Evolutionary conservation across 2,329 filamentous ascomycete genomes (phyloP).

Genomic region (Cytospora leucostoma): DNA sequence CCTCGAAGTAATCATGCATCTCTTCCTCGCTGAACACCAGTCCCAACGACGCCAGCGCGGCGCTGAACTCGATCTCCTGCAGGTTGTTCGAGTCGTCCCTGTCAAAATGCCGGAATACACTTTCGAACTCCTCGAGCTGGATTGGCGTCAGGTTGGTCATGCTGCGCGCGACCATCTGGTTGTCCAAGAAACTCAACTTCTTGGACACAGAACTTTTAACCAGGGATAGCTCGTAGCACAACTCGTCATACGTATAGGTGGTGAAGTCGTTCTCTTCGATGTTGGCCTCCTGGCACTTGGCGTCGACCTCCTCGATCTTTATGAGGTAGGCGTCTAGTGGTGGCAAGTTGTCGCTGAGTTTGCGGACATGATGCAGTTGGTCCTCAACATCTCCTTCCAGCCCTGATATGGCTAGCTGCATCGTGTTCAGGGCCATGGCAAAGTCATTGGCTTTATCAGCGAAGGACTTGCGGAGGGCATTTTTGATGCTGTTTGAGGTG

Average conservation of each 20-base stretch:
- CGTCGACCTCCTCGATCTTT: conserved; percentile 81
- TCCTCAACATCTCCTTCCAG: conserved; percentile 96
- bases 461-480: conserved; percentile 86
- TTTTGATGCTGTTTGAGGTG: conserved; percentile 72
- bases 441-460: conserved; percentile 99
- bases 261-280: conserved; percentile 99
- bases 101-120: conserved; percentile 97
- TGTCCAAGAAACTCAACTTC: conserved; percentile 94
- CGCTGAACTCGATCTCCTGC: conserved; percentile 92
- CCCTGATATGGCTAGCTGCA: conserved; percentile 93
- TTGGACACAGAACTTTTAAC: conserved; percentile 93
- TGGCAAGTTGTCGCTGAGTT: conserved; percentile 79
- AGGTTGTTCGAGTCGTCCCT: conserved; percentile 87
- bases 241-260: conserved; percentile 97
- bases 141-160: conserved; percentile 99
- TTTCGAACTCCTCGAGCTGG: conserved; percentile 97
- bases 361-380: conserved; percentile 83
- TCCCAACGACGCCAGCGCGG: conserved; percentile 89
- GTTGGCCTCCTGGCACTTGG: conserved; percentile 91
- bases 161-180: conserved; percentile 95
- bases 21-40: conserved; percentile 96
- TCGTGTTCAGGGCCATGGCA: conserved; percentile 89
- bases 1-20: conserved; percentile 93
- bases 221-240: conserved; percentile 88
- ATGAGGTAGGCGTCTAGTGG: conserved; percentile 90